Evolutionary conservation across 228 moss, liverwort and hornwort genomes (phyloP), one percentile per base, ranked within the genome.

Genomic region (Sphagnum magellanicum): DNA sequence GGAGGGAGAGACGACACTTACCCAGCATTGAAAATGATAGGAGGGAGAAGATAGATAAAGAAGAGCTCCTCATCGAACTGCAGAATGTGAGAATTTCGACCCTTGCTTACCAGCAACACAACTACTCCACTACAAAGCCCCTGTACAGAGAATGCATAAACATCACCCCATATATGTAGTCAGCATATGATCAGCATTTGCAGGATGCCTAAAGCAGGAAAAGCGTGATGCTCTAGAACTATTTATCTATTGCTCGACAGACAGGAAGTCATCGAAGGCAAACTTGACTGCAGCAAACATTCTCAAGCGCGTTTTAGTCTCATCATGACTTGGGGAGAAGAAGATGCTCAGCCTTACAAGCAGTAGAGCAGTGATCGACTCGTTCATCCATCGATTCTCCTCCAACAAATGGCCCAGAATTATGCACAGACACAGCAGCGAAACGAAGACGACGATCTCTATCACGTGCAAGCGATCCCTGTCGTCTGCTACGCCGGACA

Each of bases 21-120:
- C 76, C 97, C 93, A 4, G 97, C 97, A 73, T 97, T 97, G 74
- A 97, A 97, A 14, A 97, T 91, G 65, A 93, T 97, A 6, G 93
- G 97, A 64, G 93, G 97, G 4, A 97, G 91, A 62, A 97, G 90
- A 66, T 93, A 93, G 32, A 91, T 90, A 66, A 97, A 97, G 51
- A 97, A 97, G 5, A 97, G 79, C 78, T 97, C 91, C 76, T 93
- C 91, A 11, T 97, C 67, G 58, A 97, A 93, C 72, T 89, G 87
- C 68, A 97, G 65, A 10, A 93, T 78, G 70, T 79, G 91, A 4
- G 97, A 90, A 71, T 88, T 97, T 46, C 81, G 76, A 7, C 97
- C 97, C 64, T 73, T 85, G 78, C 93, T 97, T 47, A 91, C 85
- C 11, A 93, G 71, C 53, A 91, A 81, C 66, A 97, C 88, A 16